Evolutionary conservation across 768 basidiomycete species (phyloP).

Genomic region (Russula dissimulans): DNA sequence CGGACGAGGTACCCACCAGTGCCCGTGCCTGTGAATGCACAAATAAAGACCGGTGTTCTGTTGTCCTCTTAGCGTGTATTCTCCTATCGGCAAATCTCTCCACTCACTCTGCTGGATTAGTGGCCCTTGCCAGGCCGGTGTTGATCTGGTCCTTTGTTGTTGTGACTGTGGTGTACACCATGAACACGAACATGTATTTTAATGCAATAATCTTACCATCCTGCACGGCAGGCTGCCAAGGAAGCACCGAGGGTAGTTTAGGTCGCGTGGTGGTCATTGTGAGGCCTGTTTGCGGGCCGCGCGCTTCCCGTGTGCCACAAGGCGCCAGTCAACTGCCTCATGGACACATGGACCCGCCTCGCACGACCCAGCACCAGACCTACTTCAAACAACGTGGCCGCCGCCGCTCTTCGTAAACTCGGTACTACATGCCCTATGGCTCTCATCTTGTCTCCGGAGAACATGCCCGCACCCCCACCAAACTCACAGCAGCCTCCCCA

Average conservation of each 20-base stretch:
- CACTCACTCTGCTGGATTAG: slow-evolving; percentile 56
- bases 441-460: background rate
- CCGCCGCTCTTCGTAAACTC: background rate
- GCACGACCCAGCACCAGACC: no score
- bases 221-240: slow-evolving; percentile 17
- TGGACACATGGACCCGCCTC: no score
- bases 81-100: no score
- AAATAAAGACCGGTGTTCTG: slow-evolving; percentile 79
- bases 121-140: slow-evolving; percentile 48
- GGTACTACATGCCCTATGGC: background rate
- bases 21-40: slow-evolving; percentile 46
- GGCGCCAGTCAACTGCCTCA: no score
- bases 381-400: background rate
- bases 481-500: slow-evolving; percentile 9
- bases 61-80: background rate
- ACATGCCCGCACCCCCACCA: slow-evolving; percentile 13
- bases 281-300: no score
- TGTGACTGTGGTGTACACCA: slow-evolving; percentile 26
- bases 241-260: slow-evolving; percentile 21
- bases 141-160: slow-evolving; percentile 49
- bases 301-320: no score
- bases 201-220: slow-evolving; percentile 8
- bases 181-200: background rate
- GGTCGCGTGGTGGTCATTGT: slow-evolving; percentile 6
- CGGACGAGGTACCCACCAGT: background rate